Conservation (phyloP, 371 early-diverging fungal species). For the Circinella umbellata region DNA sequence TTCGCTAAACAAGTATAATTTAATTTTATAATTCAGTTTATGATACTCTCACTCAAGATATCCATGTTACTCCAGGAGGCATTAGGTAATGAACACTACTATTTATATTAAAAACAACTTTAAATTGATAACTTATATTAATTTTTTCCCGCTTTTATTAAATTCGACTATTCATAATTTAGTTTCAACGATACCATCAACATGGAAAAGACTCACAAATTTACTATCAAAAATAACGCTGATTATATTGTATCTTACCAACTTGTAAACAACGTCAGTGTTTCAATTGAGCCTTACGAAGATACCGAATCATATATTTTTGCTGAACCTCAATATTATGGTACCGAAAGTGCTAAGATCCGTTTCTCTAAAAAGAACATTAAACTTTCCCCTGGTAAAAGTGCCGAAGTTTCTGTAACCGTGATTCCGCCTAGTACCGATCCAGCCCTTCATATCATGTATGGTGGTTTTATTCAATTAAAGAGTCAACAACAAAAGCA, state of each 20-base stretch:
- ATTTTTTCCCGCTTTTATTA: too few species aligned
- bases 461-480: conserved; percentile 37
- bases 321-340: conserved; percentile 17
- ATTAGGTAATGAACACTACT: conserved; percentile 33
- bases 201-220: conserved; percentile 38
- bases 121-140: too few species aligned
- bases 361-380: conserved; percentile 32
- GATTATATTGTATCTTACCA: conserved; percentile 52
- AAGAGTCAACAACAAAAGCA: conserved; percentile 1
- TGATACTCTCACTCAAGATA: conserved; percentile 55
- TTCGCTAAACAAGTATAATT: too few species aligned
- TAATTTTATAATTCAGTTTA: conserved; percentile 28
- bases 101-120: too few species aligned
- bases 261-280: conserved; percentile 39
- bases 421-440: conserved; percentile 45
- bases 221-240: conserved; percentile 63
- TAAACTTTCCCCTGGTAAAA: conserved; percentile 41
- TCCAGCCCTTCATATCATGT: conserved; percentile 28
- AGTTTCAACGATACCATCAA: conserved; percentile 66
- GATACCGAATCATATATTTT: conserved; percentile 7
- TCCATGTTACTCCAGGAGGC: conserved; percentile 59
- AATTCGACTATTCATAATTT: conserved; percentile 38
- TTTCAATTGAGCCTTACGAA: conserved; percentile 41
- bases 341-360: conserved; percentile 29
- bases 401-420: conserved; percentile 36